Evolutionary conservation across 75 land plant genomes (phyloP).

Genomic region (Picea glauca): DNA sequence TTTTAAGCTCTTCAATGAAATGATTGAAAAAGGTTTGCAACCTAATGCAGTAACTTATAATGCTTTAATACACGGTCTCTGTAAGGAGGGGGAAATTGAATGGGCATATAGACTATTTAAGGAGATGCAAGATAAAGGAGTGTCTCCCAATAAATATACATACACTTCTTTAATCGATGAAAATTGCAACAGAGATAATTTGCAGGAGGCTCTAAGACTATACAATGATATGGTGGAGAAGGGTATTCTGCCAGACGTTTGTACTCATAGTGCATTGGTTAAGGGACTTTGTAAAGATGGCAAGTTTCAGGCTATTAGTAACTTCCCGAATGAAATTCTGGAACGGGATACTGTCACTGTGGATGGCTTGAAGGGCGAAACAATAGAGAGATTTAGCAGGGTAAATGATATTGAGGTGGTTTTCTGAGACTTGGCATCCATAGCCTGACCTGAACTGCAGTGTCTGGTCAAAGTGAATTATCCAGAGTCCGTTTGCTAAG

Average conservation of each 20-base stretch:
- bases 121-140: constrained; percentile 50
- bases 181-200: constrained; percentile 42
- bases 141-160: constrained; percentile 58
- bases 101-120: constrained; percentile 41
- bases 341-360: not conserved
- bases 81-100: constrained; percentile 24
- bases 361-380: not conserved
- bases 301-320: constrained; percentile 4
- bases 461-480: not conserved
- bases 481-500: not conserved
- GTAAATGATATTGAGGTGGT: not conserved
- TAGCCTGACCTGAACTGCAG: not conserved
- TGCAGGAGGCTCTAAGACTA: constrained; percentile 46
- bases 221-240: constrained; percentile 51
- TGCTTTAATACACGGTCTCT: constrained; percentile 52
- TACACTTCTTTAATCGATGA: constrained; percentile 64
- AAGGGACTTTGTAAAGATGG: constrained; percentile 25
- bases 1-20: constrained; percentile 33
- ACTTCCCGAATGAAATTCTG: not conserved
- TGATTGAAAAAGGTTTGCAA: constrained; percentile 31
- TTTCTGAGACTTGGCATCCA: not conserved
- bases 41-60: constrained; percentile 66
- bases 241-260: constrained; percentile 51
- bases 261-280: constrained; percentile 40
- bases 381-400: not conserved